These are phyloP conservation scores for Verticillium dahliae DNA, from an alignment of 2,329 filamentous ascomycete species.

Conservation along the genomic window DNA sequence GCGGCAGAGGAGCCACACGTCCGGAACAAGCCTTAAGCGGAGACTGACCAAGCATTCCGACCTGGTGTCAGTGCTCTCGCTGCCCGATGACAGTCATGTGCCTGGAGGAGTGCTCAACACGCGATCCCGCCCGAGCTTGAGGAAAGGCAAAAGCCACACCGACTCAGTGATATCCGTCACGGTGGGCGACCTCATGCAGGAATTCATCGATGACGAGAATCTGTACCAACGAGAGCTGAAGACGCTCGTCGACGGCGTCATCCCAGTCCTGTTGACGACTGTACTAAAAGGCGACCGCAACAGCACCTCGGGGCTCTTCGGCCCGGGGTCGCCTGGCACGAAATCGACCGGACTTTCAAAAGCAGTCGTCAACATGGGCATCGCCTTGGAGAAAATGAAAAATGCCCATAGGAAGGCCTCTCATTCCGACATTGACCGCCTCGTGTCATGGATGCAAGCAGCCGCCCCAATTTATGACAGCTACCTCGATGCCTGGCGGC, in stretches of 20 bases:
- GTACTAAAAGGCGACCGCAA: conserved; percentile 67
- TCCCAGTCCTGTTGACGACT: conserved; percentile 83
- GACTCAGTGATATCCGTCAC: conserved; percentile 66
- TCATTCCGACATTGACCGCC: conserved; percentile 59
- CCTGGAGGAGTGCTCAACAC: conserved; percentile 61
- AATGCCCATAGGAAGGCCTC: conserved; percentile 76
- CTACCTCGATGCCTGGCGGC: conserved; percentile 82
- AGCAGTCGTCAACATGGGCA: conserved; percentile 90
- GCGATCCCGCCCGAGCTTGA: conserved; percentile 70
- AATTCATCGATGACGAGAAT: conserved; percentile 75
- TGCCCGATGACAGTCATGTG: conserved; percentile 51
- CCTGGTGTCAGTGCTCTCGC: conserved; percentile 83
- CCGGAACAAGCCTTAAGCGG: conserved; percentile 51
- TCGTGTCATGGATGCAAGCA: conserved; percentile 76
- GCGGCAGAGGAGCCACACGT: conserved; percentile 39
- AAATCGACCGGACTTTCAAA: conserved; percentile 63
- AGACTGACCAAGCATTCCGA: conserved; percentile 88
- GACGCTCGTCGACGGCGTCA: conserved; percentile 89
- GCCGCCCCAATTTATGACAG: conserved; percentile 74
- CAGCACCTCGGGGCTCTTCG: conserved; percentile 61
- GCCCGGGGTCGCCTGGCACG: conserved; percentile 41
- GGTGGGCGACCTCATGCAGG: conserved; percentile 67
- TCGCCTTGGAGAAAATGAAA: conserved; percentile 79
- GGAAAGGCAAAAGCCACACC: conserved; percentile 62
- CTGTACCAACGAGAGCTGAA: conserved; percentile 88